Evolutionary conservation across 352 stramenopile species (phyloP), one percentile per base, ranked within the genome.

Genomic region (Phytopythium cucurbitacearum): DNA sequence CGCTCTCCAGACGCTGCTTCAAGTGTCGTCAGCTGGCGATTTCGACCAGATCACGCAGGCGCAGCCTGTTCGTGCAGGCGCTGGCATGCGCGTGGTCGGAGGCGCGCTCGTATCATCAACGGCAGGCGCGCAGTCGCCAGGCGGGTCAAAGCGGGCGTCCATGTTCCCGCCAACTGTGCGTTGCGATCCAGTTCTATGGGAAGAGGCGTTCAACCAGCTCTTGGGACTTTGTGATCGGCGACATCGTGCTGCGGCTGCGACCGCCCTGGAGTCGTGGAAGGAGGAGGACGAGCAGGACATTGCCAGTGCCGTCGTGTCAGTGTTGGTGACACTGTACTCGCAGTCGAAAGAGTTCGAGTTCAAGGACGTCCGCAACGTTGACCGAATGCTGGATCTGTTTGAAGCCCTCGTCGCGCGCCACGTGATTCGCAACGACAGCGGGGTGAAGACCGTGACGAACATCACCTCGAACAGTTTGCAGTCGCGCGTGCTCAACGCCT

Each of bases 31-130:
- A 7, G 59, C 70, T 5, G 70, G 69, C 3, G 80, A 89, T 55
- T 84, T 91, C 32, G 80, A 94, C 28, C 71, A 85, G 48, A 85
- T 89, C 32, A 68, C 75, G 11, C 73, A 81, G 52, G 84, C 75
- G 3, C 75, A 88, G 50, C 83, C 76, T 16, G 78, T 96, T 16
- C 86, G 88, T 42, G 89, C 76, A 13, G 85, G 82, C 4, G 80
- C 89, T 6, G 89, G 89, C 2, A 97, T 97, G 89, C 85, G 89
- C 5, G 83, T 97, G 5, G 87, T 97, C 7, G 85, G 92, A 34
- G 89, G 89, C 8, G 83, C 91, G 7, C 55, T 96, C 6, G 76
- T 89, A 13, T 69, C 80, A 8, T 65, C 71, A 0, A 56, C 71
- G 32, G 56, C 53, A n/a, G 42, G 60, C 1, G 41, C 63, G 7